Conservation (phyloP, 768 basidiomycete species). For the Lactifluus hygrophoroides region DNA sequence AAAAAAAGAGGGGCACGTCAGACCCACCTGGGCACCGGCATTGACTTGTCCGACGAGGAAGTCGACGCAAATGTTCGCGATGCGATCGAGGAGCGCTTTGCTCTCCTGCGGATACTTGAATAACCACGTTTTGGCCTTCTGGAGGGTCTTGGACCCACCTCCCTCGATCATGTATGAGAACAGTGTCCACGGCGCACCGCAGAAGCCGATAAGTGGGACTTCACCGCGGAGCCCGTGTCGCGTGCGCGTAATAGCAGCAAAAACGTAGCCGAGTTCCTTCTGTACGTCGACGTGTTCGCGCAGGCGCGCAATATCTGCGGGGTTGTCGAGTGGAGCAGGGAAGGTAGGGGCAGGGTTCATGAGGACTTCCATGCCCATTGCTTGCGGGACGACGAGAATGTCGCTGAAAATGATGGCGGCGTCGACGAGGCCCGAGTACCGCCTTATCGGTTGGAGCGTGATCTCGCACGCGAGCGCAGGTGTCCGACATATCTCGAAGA, state of each 20-base stretch:
- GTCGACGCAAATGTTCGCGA: slow-evolving; percentile 86
- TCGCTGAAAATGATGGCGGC: slow-evolving; percentile 98
- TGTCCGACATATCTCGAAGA: slow-evolving; percentile 92
- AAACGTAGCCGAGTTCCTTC: slow-evolving; percentile 85
- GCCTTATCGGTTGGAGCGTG: slow-evolving; percentile 88
- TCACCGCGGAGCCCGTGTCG: slow-evolving; percentile 73
- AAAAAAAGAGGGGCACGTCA: not conserved
- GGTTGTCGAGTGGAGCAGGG: slow-evolving; percentile 74
- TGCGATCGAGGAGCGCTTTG: slow-evolving; percentile 61
- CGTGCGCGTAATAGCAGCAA: slow-evolving; percentile 82
- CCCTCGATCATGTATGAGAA: slow-evolving; percentile 99
- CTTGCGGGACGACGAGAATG: slow-evolving; percentile 96
- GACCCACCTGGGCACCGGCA: slow-evolving; percentile 90
- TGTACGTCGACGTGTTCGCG: slow-evolving; percentile 60
- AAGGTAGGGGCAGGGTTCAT: slow-evolving; percentile 93
- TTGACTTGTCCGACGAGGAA: slow-evolving; percentile 88
- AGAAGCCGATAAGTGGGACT: slow-evolving; percentile 95
- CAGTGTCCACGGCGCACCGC: slow-evolving; percentile 96
- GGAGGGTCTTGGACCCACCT: slow-evolving; percentile 82
- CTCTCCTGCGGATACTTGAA: slow-evolving; percentile 86
- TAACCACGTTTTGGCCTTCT: slow-evolving; percentile 90
- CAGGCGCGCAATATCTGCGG: slow-evolving; percentile 62
- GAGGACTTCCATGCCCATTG: slow-evolving; percentile 90
- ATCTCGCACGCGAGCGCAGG: slow-evolving; percentile 84
- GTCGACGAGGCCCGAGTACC: slow-evolving; percentile 81